Conservation (phyloP, 768 basidiomycete genomes). For the Baorangia bicolor region DNA sequence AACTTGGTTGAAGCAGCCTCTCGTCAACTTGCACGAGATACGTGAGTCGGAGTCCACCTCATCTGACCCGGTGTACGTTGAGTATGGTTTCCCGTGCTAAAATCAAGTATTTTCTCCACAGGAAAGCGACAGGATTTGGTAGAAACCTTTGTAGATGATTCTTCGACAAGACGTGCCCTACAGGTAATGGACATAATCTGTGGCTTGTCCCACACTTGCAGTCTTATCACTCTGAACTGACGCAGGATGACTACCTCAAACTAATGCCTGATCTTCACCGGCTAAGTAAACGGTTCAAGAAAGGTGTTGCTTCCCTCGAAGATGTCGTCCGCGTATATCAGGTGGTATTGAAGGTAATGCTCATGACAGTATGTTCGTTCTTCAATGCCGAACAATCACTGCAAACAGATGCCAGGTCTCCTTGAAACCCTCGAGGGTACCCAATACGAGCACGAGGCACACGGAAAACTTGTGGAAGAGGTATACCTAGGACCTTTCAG, state of each 20-base stretch:
- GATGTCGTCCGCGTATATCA: conserved; percentile 97
- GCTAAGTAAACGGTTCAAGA: conserved; percentile 88
- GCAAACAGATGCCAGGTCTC: conserved; percentile 69
- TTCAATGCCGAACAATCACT: neutral
- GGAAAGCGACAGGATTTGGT: conserved; percentile 87
- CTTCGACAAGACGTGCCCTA: conserved; percentile 64
- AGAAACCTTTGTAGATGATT: conserved; percentile 80
- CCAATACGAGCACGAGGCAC: conserved; percentile 45
- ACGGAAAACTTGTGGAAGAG: conserved; percentile 60
- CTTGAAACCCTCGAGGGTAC: conserved; percentile 59
- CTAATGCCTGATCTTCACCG: conserved; percentile 93
- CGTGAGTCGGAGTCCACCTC: conserved; percentile 45
- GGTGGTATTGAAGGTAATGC: conserved; percentile 73
- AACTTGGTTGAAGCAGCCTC: conserved; percentile 94
- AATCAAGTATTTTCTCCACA: conserved; percentile 27
- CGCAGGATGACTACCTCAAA: conserved; percentile 82
- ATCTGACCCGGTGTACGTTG: neutral
- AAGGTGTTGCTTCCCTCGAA: conserved; percentile 78
- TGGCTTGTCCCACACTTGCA: too few relatives aligned
- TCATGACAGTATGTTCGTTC: neutral
- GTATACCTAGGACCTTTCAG: conserved; percentile 60
- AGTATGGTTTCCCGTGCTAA: neutral
- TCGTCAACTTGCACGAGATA: conserved; percentile 93
- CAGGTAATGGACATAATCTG: conserved; percentile 50
- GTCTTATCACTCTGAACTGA: conserved; percentile 2